Base-by-base conservation (phyloP, 2,329 filamentous ascomycete species). In the Rutstroemia sp. region DNA sequence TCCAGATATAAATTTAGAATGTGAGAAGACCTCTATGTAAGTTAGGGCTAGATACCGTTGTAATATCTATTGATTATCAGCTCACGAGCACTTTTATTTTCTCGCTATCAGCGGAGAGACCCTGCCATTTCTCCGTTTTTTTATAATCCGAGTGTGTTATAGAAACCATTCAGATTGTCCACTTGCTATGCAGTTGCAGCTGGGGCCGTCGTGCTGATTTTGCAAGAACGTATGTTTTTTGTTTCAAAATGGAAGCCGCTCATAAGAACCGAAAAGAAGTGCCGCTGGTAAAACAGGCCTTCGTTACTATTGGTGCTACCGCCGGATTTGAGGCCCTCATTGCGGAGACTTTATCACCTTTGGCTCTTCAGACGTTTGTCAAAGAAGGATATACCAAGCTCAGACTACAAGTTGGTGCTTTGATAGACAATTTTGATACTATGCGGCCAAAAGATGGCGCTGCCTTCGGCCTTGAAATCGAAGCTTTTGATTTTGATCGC, bases 281-380 rank as follows among this genome's bases (percentile, higher is more conserved):
- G 17, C 42, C 12, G 4, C 21, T 14, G 14, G 16, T 6, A 12
- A 48, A 62, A 52, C 63, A 66, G 53, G 94, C 89, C 69, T 88
- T 99, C 63, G 86, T 96, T 55, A 97, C 94, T 0, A 87, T 96
- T 30, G 94, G 94, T 56, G 92, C 94, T 5, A 99, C 92, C 0
- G 91, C 92, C 16, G 82, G 87, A 19, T 99, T 99, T 72, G 77
- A 79, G 52, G 72, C 77, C 6, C 80, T 99, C 2, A 79, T 96
- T 56, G 73, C 78, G 45, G 81, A 86, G 34, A 80, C 86, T 10
- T 74, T 95, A 5, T 73, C 78, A 17, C 73, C 78, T 0, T 64
- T 70, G 0, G 92, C 94, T 67, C 76, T 95, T 59, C 63, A 74
- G 5, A 75, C 78, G 5, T 78, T 97, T 12, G 67, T 70, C 10